phyloP scores from a whole-genome alignment of 176 grass and related monocot species.

The Echinochloa phyllopogon region DNA sequence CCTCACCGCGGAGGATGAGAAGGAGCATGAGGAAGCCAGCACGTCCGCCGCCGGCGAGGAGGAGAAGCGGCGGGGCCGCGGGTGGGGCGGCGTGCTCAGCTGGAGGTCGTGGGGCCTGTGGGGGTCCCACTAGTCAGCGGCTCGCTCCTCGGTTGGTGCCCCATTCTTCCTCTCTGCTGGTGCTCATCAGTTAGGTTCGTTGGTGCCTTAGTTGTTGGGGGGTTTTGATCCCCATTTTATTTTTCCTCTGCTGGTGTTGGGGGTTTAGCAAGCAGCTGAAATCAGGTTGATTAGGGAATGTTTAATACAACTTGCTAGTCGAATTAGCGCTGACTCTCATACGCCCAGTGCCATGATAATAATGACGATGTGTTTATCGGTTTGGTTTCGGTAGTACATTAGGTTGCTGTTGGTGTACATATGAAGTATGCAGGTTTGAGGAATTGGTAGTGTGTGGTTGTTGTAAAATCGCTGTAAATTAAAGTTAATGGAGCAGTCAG shows the following conservation, averaged over 20 bases:
- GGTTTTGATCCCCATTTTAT: slow-evolving; percentile 5
- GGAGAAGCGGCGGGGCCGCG: slow-evolving; percentile 49
- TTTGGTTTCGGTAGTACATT: slow-evolving; percentile 1
- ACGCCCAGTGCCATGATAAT: neutral
- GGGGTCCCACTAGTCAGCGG: slow-evolving; percentile 43
- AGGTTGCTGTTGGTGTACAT: slow-evolving; percentile 22
- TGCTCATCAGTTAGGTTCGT: neutral
- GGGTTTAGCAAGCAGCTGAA: slow-evolving; percentile 16
- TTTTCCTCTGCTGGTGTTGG: neutral
- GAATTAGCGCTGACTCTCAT: neutral
- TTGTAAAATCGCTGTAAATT: slow-evolving; percentile 14
- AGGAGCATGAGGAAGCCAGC: neutral
- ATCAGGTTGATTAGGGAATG: slow-evolving; percentile 4
- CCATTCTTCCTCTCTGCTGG: neutral
- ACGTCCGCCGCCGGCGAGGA: neutral
- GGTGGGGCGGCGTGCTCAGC: slow-evolving; percentile 46
- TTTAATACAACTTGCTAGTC: neutral
- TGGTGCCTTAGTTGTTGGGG: neutral
- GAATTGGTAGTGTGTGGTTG: neutral
- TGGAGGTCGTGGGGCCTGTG: slow-evolving; percentile 47
- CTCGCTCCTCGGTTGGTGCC: neutral
- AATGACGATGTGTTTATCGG: neutral
- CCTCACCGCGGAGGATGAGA: neutral
- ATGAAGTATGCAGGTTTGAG: neutral
- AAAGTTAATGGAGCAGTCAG: neutral